Base-by-base conservation (phyloP, 257 asterid species). In the Gardenia jasminoides region DNA sequence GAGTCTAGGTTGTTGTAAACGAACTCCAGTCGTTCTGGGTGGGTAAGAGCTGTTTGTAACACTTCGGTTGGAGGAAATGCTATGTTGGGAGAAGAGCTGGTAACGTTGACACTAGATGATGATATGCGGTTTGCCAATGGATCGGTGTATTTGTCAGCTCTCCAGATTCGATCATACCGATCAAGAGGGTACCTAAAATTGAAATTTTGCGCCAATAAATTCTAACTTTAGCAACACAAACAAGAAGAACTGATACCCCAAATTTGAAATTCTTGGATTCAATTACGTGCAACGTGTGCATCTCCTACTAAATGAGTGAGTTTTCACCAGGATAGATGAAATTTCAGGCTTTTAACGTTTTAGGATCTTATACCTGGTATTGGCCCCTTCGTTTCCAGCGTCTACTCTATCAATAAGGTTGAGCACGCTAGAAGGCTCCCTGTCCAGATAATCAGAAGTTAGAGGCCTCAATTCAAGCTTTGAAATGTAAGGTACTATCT, bases 151-250 rank as follows among this genome's bases (percentile, higher is more conserved):
- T n/a, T 33, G 48, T 79, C 81, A 41, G 80, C 75, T 77, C 85
- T 83, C 94, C 94, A 90, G 70, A 90, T 85, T 43, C 94, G 81
- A 78, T 87, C 91, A 33, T 82, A 85, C 17, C 62, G 84, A 67
- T 90, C 94, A 36, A 52, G 41, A 74, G 85, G 87, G 74, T 82
- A 88, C 90, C 94, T 90, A 87, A 81, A 75, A 80, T 74, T 71
- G 30, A 77, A 80, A 75, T 39, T 48, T 68, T 67, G 77, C 72
- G 26, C 44, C 47, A 28, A 67, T 65, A 54, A 56, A 36, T 13
- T 22, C 72, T 28, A 22, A 43, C 19, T 67, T 12, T 61, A 62
- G n/a, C 4, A 16, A 62, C 9, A 50, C 1, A 48, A 28, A 69
- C 5, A 13, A 9, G 31, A 39, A 19, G 2, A 12, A 59, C 3